phyloP scores from a whole-genome alignment of 768 basidiomycete genomes.

The Tremella mesenterica region DNA sequence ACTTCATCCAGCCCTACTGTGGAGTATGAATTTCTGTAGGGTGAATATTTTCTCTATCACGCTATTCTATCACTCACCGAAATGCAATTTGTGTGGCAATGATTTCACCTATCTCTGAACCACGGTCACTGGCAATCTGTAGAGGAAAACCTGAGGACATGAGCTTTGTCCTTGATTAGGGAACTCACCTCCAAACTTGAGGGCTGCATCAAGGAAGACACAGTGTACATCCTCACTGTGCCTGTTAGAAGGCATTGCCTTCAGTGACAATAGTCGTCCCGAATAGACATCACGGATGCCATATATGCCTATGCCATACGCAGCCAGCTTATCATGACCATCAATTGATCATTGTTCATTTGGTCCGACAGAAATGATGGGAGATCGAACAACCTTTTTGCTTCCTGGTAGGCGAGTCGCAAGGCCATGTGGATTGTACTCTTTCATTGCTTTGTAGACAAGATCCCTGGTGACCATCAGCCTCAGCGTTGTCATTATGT shows the following conservation, averaged over 20 bases:
- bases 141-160: not conserved
- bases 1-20: not conserved
- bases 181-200: not conserved
- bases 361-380: constrained; percentile 1
- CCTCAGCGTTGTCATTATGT: too few species aligned
- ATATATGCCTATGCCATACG: constrained; percentile 5
- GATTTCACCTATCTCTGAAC: constrained; percentile 4
- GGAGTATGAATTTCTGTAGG: not conserved
- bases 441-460: too few species aligned
- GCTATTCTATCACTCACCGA: not conserved
- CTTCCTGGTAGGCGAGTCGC: too few species aligned
- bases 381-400: too few species aligned
- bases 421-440: too few species aligned
- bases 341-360: constrained; percentile 8
- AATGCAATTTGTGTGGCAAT: not conserved
- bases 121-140: constrained; percentile 2
- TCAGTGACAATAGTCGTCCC: constrained; percentile 2
- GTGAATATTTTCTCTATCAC: not conserved
- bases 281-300: constrained; percentile 5
- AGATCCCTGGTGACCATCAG: too few species aligned
- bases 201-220: not conserved
- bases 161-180: not conserved
- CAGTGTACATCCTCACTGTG: not conserved
- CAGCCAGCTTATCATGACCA: constrained; percentile 7
- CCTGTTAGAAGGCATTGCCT: not conserved